A percentile compares a stretch with the other conserved stretches of the same genome.
Evolutionary conservation across 306 rosid species (phyloP).

Genomic region (Rosa lucieae): DNA sequence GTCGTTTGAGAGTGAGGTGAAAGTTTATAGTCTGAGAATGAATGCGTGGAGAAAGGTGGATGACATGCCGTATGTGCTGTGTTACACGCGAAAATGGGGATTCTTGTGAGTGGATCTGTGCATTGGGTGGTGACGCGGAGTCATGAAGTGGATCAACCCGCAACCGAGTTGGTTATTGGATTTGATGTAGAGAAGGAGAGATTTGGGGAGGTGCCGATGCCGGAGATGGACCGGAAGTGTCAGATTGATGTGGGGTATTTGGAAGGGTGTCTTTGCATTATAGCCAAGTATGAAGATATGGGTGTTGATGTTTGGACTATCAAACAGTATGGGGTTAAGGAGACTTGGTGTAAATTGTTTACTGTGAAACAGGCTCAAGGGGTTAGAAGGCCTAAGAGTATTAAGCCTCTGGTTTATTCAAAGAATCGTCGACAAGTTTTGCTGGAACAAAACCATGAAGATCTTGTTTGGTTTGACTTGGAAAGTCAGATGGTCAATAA

Average conservation of each 20-base stretch:
- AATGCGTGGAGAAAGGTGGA: conserved; percentile 52
- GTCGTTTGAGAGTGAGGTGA: conserved; percentile 43
- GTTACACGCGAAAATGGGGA: conserved; percentile 58
- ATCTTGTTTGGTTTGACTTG: conserved; percentile 57
- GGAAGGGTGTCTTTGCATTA: conserved; percentile 43
- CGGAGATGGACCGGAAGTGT: conserved; percentile 34
- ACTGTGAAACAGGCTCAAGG: conserved; percentile 25
- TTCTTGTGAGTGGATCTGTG: conserved; percentile 35
- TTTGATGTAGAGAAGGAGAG: conserved; percentile 39
- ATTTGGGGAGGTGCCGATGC: conserved; percentile 56
- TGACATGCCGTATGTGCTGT: conserved; percentile 47
- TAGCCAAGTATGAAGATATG: conserved; percentile 28
- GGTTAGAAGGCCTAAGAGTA: conserved; percentile 20
- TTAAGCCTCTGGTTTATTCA: conserved; percentile 60
- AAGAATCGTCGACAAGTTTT: conserved; percentile 39
- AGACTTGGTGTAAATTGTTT: conserved; percentile 58
- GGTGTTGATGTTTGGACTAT: conserved; percentile 63
- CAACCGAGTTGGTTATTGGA: conserved; percentile 42
- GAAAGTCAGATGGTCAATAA: conserved; percentile 8
- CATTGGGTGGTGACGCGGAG: conserved; percentile 70
- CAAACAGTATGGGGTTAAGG: conserved; percentile 47
- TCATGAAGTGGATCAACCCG: conserved; percentile 22
- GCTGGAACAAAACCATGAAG: conserved; percentile 39
- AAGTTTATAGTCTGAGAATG: conserved; percentile 41
- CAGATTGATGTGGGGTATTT: conserved; percentile 51